Base-by-base conservation (phyloP, 257 asterid genomes). In the Leonotis leonurus region DNA sequence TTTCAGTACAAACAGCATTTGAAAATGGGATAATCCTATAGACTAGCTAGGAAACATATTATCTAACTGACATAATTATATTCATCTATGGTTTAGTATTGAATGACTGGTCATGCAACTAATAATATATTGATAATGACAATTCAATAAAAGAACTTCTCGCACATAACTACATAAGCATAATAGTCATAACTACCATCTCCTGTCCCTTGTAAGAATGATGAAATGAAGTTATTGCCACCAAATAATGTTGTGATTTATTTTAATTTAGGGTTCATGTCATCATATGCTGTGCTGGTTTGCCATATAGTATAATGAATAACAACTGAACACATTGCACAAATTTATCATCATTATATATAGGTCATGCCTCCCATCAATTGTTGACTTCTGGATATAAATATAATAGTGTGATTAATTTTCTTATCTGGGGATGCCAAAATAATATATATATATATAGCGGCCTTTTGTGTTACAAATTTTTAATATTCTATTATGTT, bases 281-380 rank as follows among this genome's bases (percentile, higher is more conserved):
- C n/a, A n/a, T n/a, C n/a, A n/a, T n/a, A n/a, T n/a, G n/a, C n/a
- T n/a, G n/a, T n/a, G n/a, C n/a, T 62, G 49, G 5, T 17, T 1
- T 36, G 50, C 36, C 35, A 30, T 30, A 4, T 45, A n/a, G n/a
- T n/a, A 17, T 50, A 10, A 8, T 52, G 52, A 63, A 36, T 52
- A 64, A 53, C 43, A 64, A 64, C n/a, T 64, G 41, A 22, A 50
- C 60, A 33, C 33, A 46, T 62, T 21, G 57, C 32, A 32, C 46
- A 32, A 45, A 3, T 4, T 9, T 18, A 4, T 13, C 11, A 36
- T 46, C 11, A 30, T 18, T 48, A 46, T 22, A 13, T 10, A 55
- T 27, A 46, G 27, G 40, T 29, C 56, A 44, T 60, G 41, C 44
- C 18, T 18, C 30, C 29, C 40, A 60, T 60, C 39, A 43, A 26